Evolutionary conservation across 2,329 filamentous ascomycete genomes (phyloP).

Genomic region (Aspergillus pseudonomiae): DNA sequence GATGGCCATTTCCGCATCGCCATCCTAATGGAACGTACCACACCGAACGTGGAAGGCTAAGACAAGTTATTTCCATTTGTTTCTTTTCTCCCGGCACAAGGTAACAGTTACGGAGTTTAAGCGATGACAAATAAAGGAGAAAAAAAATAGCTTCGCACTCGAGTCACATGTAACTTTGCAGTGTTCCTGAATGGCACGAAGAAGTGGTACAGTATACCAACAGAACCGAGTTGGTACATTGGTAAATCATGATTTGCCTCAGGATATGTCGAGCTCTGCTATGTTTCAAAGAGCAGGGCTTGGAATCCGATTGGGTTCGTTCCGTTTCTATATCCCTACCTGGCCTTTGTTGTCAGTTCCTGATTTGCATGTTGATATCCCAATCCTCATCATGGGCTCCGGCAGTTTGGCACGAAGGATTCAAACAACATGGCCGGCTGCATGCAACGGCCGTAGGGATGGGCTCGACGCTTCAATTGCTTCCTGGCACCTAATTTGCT

Average conservation of each 20-base stretch:
- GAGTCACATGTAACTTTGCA: neutral
- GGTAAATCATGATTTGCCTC: neutral
- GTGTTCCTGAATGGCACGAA: neutral
- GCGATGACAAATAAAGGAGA: neutral
- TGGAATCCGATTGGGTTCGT: slow-evolving; percentile 13
- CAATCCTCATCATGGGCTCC: slow-evolving; percentile 10
- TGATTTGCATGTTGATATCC: slow-evolving; percentile 11
- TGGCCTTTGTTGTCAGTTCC: slow-evolving; percentile 11
- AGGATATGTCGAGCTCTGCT: neutral
- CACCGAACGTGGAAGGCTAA: slow-evolving; percentile 7
- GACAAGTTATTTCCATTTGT: neutral
- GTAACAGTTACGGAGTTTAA: neutral
- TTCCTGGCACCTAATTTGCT: neutral
- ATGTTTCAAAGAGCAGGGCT: slow-evolving; percentile 8
- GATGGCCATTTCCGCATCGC: slow-evolving; percentile 15
- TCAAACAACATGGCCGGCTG: slow-evolving; percentile 6
- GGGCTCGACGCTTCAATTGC: neutral
- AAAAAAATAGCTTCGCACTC: neutral
- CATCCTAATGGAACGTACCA: slow-evolving; percentile 17
- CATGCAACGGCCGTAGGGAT: slow-evolving; percentile 9
- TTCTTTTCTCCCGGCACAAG: neutral
- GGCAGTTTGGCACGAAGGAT: slow-evolving; percentile 1
- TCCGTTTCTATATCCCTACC: neutral
- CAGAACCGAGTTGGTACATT: neutral
- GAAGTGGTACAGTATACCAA: neutral